Evolutionary conservation across 306 rosid genomes (phyloP).

Genomic region (Abrus precatorius): DNA sequence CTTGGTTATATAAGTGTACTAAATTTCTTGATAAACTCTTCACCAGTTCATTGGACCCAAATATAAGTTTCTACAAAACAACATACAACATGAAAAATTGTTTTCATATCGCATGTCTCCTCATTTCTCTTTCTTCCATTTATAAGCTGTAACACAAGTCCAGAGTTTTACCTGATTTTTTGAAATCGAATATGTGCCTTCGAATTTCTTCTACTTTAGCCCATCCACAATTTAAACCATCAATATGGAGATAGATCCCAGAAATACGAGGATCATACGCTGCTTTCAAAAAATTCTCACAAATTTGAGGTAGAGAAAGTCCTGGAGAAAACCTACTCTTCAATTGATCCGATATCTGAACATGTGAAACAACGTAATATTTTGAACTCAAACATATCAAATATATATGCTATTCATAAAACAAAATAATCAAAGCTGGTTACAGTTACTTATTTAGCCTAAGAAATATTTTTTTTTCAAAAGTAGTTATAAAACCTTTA

Average conservation of each 20-base stretch:
- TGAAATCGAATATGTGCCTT: slow-evolving; percentile 87
- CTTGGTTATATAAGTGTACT: background rate
- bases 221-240: slow-evolving; percentile 87
- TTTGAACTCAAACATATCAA: slow-evolving; percentile 25
- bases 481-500: background rate
- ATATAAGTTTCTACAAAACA: background rate
- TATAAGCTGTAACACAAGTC: background rate
- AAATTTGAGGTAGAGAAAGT: slow-evolving; percentile 87
- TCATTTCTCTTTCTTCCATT: slow-evolving; percentile 23
- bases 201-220: slow-evolving; percentile 96
- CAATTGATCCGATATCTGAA: slow-evolving; percentile 91
- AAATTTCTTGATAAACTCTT: slow-evolving; percentile 19
- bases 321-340: slow-evolving; percentile 85
- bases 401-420: background rate
- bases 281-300: slow-evolving; percentile 92
- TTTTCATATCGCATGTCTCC: slow-evolving; percentile 6
- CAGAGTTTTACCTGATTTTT: slow-evolving; percentile 76
- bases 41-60: slow-evolving; percentile 17
- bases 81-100: slow-evolving; percentile 18
- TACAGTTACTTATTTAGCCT: background rate
- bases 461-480: background rate
- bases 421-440: background rate
- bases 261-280: slow-evolving; percentile 90
- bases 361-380: slow-evolving; percentile 31
- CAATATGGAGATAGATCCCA: slow-evolving; percentile 89